A percentile compares a stretch with the other conserved stretches of the same genome.
Evolutionary conservation across 805 yeast genomes (phyloP).

Genomic region (Yueomyces sp.): DNA sequence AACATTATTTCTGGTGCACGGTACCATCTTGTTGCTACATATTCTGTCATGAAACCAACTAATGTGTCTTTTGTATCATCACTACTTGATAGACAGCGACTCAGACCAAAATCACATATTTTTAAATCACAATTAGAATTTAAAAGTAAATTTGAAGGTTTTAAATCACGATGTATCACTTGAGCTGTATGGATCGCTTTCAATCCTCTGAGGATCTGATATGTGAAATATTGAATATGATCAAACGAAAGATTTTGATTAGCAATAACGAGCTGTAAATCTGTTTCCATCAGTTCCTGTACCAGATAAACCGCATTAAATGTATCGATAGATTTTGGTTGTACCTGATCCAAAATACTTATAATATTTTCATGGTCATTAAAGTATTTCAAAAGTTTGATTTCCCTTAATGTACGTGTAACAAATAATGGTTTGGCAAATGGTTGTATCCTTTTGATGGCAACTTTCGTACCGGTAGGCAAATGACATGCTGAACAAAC

Average conservation of each 20-base stretch:
- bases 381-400: constrained; percentile 51
- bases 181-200: constrained; percentile 60
- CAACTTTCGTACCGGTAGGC: constrained; percentile 50
- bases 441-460: constrained; percentile 67
- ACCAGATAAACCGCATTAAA: constrained; percentile 64
- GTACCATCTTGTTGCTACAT: constrained; percentile 79
- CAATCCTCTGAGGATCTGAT: constrained; percentile 57
- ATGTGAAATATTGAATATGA: constrained; percentile 56
- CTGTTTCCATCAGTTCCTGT: constrained; percentile 71
- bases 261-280: constrained; percentile 48
- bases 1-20: constrained; percentile 78
- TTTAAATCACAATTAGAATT: constrained; percentile 63
- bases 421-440: constrained; percentile 54
- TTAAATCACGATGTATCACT: constrained; percentile 65
- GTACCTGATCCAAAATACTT: constrained; percentile 50
- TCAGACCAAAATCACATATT: constrained; percentile 68
- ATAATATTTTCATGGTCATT: constrained; percentile 62
- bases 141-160: constrained; percentile 58
- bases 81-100: constrained; percentile 36
- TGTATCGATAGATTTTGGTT: constrained; percentile 42
- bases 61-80: constrained; percentile 30
- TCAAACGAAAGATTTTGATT: constrained; percentile 47
- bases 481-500: constrained; percentile 58
- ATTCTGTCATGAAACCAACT: constrained; percentile 55
- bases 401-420: constrained; percentile 57